Base-by-base conservation (phyloP, 768 basidiomycete species). In the Butyriboletus loyo region DNA sequence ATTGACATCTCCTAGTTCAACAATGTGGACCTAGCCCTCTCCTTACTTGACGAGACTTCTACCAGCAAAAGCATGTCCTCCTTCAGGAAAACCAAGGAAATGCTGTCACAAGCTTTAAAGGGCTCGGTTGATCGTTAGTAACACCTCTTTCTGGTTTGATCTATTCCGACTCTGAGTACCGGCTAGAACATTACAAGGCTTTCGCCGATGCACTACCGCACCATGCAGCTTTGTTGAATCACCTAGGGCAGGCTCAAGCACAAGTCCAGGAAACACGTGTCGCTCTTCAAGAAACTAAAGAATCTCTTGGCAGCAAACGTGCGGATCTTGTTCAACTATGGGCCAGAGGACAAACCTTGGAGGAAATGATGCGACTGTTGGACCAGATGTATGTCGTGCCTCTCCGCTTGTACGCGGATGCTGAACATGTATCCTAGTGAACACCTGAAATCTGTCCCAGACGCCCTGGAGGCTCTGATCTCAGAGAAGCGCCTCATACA, bases 201-300 rank as follows among this genome's bases (percentile, higher is more conserved):
- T 98, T 98, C 68, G 93, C 92, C 38, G 86, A 92, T n/a, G 87
- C 94, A 0, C 75, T 98, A 22, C 92, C 95, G 0, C 92, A 92
- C 58, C 97, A 98, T 67, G 82, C 90, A 2, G 80, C 85, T 3
- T 76, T 98, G 13, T 62, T 94, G 36, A 80, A 72, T 41, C 86
- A 91, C 51, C 78, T 99, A 5, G 74, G 75, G 14, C 77, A 81
- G 31, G 83, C 89, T 5, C 94, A 96, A 68, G 71, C 74, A 1
- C 87, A 97, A 60, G 81, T 94, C 34, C 75, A 78, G 21, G 80
- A 82, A 34, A 82, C 92, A 14, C 85, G 91, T 38, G 73, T 79
- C 9, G 72, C 82, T 17, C 74, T 99, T 22, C 79, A 83, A 41
- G 92, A 93, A 65, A 79, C 87, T 1, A 92, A 89, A 60, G 91